Conservation (phyloP, 768 basidiomycete genomes). For the Cystobasidiopsis lactophilus region DNA sequence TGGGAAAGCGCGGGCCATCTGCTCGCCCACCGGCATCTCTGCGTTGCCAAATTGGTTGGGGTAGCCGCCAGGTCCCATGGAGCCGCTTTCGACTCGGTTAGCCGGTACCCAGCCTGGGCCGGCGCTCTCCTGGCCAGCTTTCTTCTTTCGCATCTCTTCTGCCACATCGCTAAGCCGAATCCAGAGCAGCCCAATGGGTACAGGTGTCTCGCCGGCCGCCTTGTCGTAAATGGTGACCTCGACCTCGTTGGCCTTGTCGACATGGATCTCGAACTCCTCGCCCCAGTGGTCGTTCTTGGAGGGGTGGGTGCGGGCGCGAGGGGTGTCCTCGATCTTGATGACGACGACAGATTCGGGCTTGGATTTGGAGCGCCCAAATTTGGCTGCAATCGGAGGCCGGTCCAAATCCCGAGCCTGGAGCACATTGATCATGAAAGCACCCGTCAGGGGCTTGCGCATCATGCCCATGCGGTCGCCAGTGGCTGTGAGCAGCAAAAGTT, state of each 20-base stretch:
- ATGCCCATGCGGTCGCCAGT: slow-evolving; percentile 77
- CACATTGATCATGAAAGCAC: slow-evolving; percentile 69
- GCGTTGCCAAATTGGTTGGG: slow-evolving; percentile 26
- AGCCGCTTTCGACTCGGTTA: slow-evolving; percentile 44
- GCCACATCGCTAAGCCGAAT: slow-evolving; percentile 79
- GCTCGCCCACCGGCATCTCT: background rate
- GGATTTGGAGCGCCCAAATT: slow-evolving; percentile 8
- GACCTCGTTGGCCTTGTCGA: slow-evolving; percentile 96
- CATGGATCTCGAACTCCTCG: slow-evolving; percentile 84
- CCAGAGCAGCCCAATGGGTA: slow-evolving; percentile 89
- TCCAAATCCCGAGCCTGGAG: slow-evolving; percentile 84
- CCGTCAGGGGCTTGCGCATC: slow-evolving; percentile 82
- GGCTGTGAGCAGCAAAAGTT: slow-evolving; percentile 20
- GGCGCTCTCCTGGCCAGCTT: slow-evolving; percentile 70
- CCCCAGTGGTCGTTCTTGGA: slow-evolving; percentile 92
- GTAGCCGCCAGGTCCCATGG: slow-evolving; percentile 24
- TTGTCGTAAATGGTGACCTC: slow-evolving; percentile 92
- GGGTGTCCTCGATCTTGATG: slow-evolving; percentile 88
- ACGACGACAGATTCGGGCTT: slow-evolving; percentile 60
- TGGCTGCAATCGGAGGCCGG: slow-evolving; percentile 54
- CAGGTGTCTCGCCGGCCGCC: slow-evolving; percentile 46
- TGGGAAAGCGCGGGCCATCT: background rate
- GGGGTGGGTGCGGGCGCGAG: slow-evolving; percentile 73
- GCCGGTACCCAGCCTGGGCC: slow-evolving; percentile 86
- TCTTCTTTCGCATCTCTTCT: slow-evolving; percentile 76